Evolutionary conservation across 2,329 filamentous ascomycete species (phyloP).

Genomic region (Trichoderma arundinaceum): DNA sequence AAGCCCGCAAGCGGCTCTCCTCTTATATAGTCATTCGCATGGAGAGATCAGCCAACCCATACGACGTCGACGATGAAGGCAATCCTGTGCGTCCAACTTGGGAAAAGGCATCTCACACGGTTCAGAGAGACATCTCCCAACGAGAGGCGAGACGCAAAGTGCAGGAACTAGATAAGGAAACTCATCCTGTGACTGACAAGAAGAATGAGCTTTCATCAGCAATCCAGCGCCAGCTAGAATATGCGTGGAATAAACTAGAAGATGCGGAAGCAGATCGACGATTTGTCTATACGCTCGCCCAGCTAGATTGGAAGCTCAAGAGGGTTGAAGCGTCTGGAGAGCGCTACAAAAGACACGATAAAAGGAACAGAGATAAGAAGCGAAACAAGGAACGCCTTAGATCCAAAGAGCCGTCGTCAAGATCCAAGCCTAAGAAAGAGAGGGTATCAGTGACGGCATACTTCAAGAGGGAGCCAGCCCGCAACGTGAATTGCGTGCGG

Average conservation of each 20-base stretch:
- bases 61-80: conserved; percentile 48
- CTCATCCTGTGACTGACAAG: conserved; percentile 45
- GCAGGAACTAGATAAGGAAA: conserved; percentile 44
- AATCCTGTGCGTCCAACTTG: conserved; percentile 46
- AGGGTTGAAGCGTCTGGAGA: conserved; percentile 35
- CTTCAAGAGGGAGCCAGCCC: conserved; percentile 50
- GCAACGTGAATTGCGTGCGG: conserved; percentile 40
- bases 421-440: conserved; percentile 40
- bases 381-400: not conserved
- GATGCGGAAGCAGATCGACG: conserved; percentile 45
- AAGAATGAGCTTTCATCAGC: conserved; percentile 44
- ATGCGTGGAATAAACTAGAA: conserved; percentile 45
- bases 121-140: conserved; percentile 47
- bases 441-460: conserved; percentile 53
- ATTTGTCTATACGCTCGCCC: conserved; percentile 51
- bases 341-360: conserved; percentile 33
- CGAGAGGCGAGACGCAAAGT: conserved; percentile 47
- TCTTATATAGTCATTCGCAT: conserved; percentile 51
- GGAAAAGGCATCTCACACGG: conserved; percentile 45
- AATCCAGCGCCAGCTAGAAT: conserved; percentile 52
- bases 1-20: conserved; percentile 49
- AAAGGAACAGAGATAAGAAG: conserved; percentile 34
- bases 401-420: conserved; percentile 30
- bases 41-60: conserved; percentile 45
- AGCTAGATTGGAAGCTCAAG: conserved; percentile 51